These are phyloP conservation scores for Calycina marina DNA, from an alignment of 2,329 filamentous ascomycete species.

Conservation along the genomic window DNA sequence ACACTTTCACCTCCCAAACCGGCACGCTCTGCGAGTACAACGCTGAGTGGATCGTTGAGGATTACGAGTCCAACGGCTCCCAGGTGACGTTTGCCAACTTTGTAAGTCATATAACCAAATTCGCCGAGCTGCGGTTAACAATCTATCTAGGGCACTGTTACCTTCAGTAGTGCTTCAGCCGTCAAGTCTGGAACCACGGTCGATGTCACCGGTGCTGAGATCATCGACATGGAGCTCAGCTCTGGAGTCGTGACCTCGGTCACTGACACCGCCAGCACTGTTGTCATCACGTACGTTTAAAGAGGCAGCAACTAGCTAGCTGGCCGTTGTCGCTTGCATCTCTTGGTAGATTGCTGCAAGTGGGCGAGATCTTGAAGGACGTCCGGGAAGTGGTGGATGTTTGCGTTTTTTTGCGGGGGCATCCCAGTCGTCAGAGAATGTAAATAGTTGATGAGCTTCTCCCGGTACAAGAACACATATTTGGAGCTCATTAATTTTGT, in stretches of 20 bases:
- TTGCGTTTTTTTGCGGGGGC: too few relatives aligned
- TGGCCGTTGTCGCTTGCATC: too few relatives aligned
- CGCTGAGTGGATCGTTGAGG: constrained; percentile 38
- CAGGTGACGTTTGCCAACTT: constrained; percentile 34
- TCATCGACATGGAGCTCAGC: constrained; percentile 30
- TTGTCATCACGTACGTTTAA: constrained; percentile 12
- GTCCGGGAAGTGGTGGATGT: too few relatives aligned
- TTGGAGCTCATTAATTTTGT: too few relatives aligned
- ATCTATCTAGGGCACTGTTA: too few relatives aligned
- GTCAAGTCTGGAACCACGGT: constrained; percentile 15
- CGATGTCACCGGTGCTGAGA: constrained; percentile 23
- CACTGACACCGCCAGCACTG: constrained; percentile 5
- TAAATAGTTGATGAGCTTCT: too few relatives aligned
- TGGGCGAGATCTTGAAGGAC: too few relatives aligned
- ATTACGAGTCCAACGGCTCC: constrained; percentile 28
- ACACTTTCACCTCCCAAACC: constrained; percentile 27
- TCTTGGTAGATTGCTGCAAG: too few relatives aligned
- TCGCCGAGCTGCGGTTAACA: constrained; percentile 26
- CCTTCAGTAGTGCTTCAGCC: constrained; percentile 28
- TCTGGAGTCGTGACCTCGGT: constrained; percentile 19
- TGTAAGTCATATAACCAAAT: too few relatives aligned
- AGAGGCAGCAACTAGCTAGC: too few relatives aligned
- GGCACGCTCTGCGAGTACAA: constrained; percentile 29
- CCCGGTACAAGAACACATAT: too few relatives aligned
- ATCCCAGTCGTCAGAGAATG: too few relatives aligned